Base-by-base conservation (phyloP, 2,329 filamentous ascomycete genomes). In the Ascochyta fabae region DNA sequence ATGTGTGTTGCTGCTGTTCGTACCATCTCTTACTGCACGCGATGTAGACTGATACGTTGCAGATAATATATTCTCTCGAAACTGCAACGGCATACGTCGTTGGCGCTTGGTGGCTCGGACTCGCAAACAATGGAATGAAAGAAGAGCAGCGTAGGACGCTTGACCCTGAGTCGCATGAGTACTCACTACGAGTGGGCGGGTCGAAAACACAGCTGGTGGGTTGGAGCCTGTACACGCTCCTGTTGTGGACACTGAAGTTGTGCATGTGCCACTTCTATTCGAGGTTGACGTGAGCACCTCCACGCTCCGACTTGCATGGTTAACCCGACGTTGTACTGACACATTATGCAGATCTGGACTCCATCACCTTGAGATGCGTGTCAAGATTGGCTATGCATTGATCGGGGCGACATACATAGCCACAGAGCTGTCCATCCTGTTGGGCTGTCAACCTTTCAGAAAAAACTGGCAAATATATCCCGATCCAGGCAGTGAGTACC, bases 391-490 rank as follows among this genome's bases (percentile, higher is more conserved):
- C 7, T 85, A 84, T 55, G 71, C 63, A 3, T 61, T 85, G 33
- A 77, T 86, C 31, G 73, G 73, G 0, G 61, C 60, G 2, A 85
- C 81, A 4, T 87, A 81, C 59, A 50, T 86, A 26, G 76, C 76
- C 0, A 79, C 80, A 5, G 70, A 84, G 26, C 73, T 81, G 31
- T 80, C 80, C 3, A 78, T 86, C 33, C 76, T 85, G 13, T 72
- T 83, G 3, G 78, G 79, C 7, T 87, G 85, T 59, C 76, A 76
- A 23, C 84, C 84, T 0, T 79, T 87, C 48, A 60, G 74, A 24
- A 78, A 78, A 35, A 83, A 84, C 63, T 87, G 84, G 84, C 83
- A 87, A 67, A 85, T 87, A 44, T 74, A 80, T 48, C 85, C 85
- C 0, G 70, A 87, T 27, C 84, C 84, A 0, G 83, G 84, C 10